Conservation (phyloP, 495 filamentous ascomycete species). For the Neohortaea acidophila region DNA sequence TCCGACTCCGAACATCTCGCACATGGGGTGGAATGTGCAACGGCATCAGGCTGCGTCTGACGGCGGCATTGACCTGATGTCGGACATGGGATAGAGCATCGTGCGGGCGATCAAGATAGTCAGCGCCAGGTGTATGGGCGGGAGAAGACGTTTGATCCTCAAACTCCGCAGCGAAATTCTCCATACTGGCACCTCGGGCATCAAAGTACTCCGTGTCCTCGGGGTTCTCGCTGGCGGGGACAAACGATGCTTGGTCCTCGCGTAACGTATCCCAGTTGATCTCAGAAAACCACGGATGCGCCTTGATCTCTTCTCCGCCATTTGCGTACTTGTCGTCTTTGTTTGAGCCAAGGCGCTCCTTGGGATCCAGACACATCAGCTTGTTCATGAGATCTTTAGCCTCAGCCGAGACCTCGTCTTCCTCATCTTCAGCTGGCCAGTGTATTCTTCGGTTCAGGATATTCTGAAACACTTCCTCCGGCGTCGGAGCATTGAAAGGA, state of each 20-base stretch:
- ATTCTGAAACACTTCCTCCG: constrained; percentile 92
- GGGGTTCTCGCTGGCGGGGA: constrained; percentile 83
- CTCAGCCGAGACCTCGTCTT: constrained; percentile 49
- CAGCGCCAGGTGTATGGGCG: constrained; percentile 42
- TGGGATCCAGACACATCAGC: constrained; percentile 68
- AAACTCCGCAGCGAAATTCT: constrained; percentile 80
- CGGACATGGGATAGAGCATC: constrained; percentile 86
- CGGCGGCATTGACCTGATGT: constrained; percentile 61
- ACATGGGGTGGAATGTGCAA: constrained; percentile 94
- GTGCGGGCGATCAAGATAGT: constrained; percentile 75
- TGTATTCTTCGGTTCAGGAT: constrained; percentile 77
- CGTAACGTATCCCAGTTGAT: constrained; percentile 81
- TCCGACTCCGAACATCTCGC: constrained; percentile 68
- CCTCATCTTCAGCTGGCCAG: constrained; percentile 61
- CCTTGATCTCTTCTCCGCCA: constrained; percentile 80
- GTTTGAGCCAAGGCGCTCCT: constrained; percentile 70
- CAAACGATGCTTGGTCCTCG: constrained; percentile 85
- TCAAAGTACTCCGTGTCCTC: constrained; percentile 99
- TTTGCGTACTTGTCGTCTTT: constrained; percentile 57
- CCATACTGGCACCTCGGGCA: constrained; percentile 71
- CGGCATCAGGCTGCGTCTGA: constrained; percentile 83
- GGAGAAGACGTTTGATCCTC: constrained; percentile 76
- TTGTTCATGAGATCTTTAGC: constrained; percentile 87
- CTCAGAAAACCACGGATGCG: constrained; percentile 75
- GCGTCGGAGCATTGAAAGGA: constrained; percentile 80